A percentile compares a stretch with the other conserved stretches of the same genome.
Conservation (phyloP, 768 basidiomycete species). For the Chalciporus pseudorubinellus region DNA sequence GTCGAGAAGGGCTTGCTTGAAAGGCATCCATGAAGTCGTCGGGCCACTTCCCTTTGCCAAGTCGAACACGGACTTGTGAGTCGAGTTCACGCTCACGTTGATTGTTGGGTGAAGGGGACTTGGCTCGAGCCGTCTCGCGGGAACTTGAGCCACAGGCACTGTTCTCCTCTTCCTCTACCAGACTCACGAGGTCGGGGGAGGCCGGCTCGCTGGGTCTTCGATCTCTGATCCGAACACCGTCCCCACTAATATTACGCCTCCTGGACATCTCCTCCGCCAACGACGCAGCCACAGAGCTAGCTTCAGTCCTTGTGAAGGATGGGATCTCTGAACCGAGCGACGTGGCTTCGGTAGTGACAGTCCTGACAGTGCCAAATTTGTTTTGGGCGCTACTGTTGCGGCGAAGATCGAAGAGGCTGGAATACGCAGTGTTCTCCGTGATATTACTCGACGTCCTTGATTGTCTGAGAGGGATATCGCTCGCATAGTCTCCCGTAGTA, state of each 20-base stretch:
- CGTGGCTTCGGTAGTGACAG: constrained; percentile 79
- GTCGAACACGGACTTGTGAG: constrained; percentile 43
- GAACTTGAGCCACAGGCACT: constrained; percentile 48
- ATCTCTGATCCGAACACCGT: constrained; percentile 43
- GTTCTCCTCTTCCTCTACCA: constrained; percentile 67
- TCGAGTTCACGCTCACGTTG: constrained; percentile 26
- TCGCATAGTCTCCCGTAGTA: constrained; percentile 31
- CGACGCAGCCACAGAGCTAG: constrained; percentile 52
- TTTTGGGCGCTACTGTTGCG: constrained; percentile 45
- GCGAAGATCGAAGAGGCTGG: constrained; percentile 59
- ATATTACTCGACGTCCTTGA: constrained; percentile 61
- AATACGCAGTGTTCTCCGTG: constrained; percentile 55
- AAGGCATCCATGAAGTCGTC: constrained; percentile 74
- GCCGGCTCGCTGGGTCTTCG: constrained; percentile 63
- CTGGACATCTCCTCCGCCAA: constrained; percentile 41
- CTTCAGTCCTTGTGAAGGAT: constrained; percentile 66
- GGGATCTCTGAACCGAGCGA: constrained; percentile 58
- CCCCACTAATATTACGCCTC: constrained; percentile 33
- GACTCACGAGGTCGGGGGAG: constrained; percentile 59
- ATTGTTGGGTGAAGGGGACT: constrained; percentile 18
- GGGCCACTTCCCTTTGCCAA: constrained; percentile 81
- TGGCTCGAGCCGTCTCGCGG: constrained; percentile 30
- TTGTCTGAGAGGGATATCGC: constrained; percentile 47
- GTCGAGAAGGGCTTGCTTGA: constrained; percentile 31
- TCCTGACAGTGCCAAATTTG: constrained; percentile 77